Conservation (phyloP, 257 asterid genomes). For the Solanum virginianum region DNA sequence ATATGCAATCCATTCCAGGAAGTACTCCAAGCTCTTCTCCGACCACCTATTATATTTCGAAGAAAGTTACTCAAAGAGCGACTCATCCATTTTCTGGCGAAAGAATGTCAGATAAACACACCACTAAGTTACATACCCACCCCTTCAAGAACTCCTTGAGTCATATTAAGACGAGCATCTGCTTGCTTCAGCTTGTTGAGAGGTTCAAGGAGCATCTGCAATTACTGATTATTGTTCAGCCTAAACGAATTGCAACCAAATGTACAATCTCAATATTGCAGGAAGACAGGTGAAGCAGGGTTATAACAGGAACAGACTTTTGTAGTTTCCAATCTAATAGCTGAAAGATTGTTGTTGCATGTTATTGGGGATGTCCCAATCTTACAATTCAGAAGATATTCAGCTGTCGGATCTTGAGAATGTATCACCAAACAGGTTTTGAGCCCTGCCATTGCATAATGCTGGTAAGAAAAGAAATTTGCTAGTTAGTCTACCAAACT, state of each 20-base stretch:
- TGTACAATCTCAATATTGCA: background rate
- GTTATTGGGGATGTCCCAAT: constrained; percentile 57
- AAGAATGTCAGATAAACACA: background rate
- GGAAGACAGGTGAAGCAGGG: background rate
- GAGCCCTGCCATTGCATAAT: constrained; percentile 77
- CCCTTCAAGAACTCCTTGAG: constrained; percentile 98
- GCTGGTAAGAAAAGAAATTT: constrained; percentile 31
- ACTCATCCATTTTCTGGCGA: background rate
- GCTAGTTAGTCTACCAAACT: background rate
- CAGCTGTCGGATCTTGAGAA: constrained; percentile 87
- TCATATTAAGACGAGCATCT: constrained; percentile 74
- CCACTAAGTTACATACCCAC: constrained; percentile 51
- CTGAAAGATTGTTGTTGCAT: constrained; percentile 59
- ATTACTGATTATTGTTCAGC: constrained; percentile 1
- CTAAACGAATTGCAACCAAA: constrained; percentile 4
- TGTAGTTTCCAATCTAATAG: constrained; percentile 77
- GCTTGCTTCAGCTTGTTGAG: constrained; percentile 80
- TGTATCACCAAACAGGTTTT: constrained; percentile 76
- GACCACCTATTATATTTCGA: constrained; percentile 48
- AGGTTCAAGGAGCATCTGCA: constrained; percentile 93
- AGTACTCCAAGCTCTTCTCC: constrained; percentile 97
- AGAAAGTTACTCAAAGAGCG: constrained; percentile 1
- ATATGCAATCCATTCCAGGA: constrained; percentile 98
- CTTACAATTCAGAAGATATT: constrained; percentile 63
- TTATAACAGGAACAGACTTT: constrained; percentile 30